Base-by-base conservation (phyloP, 1,139 yeast genomes). In the Candida pseudocylindracea region DNA sequence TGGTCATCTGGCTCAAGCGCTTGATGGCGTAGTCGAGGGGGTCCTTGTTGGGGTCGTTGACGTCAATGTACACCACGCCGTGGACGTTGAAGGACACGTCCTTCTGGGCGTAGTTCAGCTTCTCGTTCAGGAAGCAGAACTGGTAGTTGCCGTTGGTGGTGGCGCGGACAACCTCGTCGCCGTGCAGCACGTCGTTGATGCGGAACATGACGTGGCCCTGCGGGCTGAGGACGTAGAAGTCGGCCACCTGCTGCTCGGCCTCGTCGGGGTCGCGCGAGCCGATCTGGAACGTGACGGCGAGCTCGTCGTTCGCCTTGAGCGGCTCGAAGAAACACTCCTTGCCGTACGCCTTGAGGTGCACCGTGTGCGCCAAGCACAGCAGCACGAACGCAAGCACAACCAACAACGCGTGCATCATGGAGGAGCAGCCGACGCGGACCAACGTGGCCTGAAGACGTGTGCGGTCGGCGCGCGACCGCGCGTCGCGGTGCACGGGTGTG, bases 31-130 rank as follows among this genome's bases (percentile, higher is more conserved):
- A 71, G 47, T 88, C 96, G 46, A 88, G 63, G 33, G 88, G 71
- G 48, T 83, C 85, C 29, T 75, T 63, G 41, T 75, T 67, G 37
- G 85, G 83, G 45, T 80, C 88, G 43, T 74, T 76, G 39, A 73
- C 71, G 49, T 85, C 94, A 38, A 83, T 72, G 51, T 79, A 85
- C 36, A 85, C 72, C 31, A 80, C 83, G 29, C 95, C 96, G 49
- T 83, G 94, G 38, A 85, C 83, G 53, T 88, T 88, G 64, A 88
- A 88, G 1, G 94, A 75, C 31, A 88, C 93, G 49, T 88, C 98
- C 53, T 81, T 74, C 37, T 88, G 81, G 36, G 65, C 71, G 37
- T 74, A 53, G 28, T 69, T 62, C 10, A 79, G 61, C 45, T 67
- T 71, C 50, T 83, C 95, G 53, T 88, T 88, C 41, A 85, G 69